Conservation (phyloP, 257 asterid species). For the Solanum phureja region DNA sequence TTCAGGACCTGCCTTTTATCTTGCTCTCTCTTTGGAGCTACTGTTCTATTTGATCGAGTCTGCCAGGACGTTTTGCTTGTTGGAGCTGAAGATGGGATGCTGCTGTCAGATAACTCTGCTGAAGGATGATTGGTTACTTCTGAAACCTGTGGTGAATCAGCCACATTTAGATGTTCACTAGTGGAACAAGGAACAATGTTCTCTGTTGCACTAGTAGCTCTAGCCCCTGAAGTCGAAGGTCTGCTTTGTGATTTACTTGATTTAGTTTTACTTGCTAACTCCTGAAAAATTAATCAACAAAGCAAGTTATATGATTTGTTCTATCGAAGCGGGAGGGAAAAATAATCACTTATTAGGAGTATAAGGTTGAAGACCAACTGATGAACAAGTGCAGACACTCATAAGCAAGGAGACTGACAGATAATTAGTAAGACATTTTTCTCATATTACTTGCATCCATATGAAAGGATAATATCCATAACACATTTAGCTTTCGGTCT, state of each 20-base stretch:
- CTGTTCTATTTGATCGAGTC: background rate
- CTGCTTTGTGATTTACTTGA: conserved; percentile 19
- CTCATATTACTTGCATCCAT: background rate
- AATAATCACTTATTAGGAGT: background rate
- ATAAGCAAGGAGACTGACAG: background rate
- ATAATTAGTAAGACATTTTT: background rate
- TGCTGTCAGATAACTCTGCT: conserved; percentile 32
- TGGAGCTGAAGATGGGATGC: conserved; percentile 25
- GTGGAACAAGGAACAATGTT: conserved; percentile 4
- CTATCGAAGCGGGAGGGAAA: background rate
- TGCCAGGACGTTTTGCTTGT: conserved; percentile 4
- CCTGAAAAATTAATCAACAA: conserved; percentile 13
- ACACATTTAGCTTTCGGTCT: background rate
- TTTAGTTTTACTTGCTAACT: conserved; percentile 8
- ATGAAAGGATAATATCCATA: background rate
- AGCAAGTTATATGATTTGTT: background rate
- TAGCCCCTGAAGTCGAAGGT: conserved; percentile 11
- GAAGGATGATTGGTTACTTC: conserved; percentile 32
- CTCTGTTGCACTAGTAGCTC: conserved; percentile 2
- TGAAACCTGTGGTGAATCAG: conserved; percentile 11
- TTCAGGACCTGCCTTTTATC: conserved; percentile 11
- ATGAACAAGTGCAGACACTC: background rate
- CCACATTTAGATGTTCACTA: background rate
- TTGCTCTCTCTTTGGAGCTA: conserved; percentile 12
- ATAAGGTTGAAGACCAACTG: background rate